A percentile compares a stretch with the other conserved stretches of the same genome.
phyloP scores from a whole-genome alignment of 441 rosid genomes.

The Adansonia madagascariensis region DNA sequence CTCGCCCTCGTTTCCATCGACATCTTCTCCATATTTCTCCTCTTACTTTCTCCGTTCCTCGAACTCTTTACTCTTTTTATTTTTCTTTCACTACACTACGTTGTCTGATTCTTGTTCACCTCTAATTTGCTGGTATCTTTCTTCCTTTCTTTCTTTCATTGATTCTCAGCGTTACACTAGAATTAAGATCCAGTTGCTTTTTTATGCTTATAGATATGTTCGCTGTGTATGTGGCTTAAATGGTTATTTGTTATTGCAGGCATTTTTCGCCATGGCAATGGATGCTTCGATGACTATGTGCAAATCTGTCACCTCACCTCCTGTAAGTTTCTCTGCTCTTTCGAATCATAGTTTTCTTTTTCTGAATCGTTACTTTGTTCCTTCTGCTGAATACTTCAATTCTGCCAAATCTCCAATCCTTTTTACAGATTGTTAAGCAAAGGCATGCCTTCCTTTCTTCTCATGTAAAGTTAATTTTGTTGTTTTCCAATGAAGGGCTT shows the following conservation, averaged over 20 bases:
- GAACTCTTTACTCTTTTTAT: background rate
- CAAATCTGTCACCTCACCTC: conserved; percentile 59
- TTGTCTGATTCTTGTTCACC: conserved; percentile 2
- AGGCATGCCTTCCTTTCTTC: background rate
- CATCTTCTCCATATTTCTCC: conserved; percentile 19
- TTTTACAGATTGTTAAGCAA: background rate
- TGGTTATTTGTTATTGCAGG: conserved; percentile 20
- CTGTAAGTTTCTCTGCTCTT: conserved; percentile 47
- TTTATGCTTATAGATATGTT: background rate
- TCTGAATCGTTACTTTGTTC: background rate
- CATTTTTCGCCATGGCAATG: conserved; percentile 41
- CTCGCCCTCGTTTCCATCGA: conserved; percentile 54
- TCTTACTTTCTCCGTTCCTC: background rate
- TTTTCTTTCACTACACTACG: background rate
- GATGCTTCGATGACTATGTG: conserved; percentile 64
- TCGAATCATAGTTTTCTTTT: background rate
- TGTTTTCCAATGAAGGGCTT: conserved; percentile 51
- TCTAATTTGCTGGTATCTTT: background rate
- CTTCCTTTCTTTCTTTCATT: background rate
- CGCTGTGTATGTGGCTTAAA: background rate
- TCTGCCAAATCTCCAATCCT: background rate
- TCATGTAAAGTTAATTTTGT: background rate
- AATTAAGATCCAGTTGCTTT: conserved; percentile 21
- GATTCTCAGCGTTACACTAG: background rate
- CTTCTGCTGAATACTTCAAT: background rate